phyloP scores from a whole-genome alignment of 2,329 filamentous ascomycete genomes.

The Talaromyces sp. region DNA sequence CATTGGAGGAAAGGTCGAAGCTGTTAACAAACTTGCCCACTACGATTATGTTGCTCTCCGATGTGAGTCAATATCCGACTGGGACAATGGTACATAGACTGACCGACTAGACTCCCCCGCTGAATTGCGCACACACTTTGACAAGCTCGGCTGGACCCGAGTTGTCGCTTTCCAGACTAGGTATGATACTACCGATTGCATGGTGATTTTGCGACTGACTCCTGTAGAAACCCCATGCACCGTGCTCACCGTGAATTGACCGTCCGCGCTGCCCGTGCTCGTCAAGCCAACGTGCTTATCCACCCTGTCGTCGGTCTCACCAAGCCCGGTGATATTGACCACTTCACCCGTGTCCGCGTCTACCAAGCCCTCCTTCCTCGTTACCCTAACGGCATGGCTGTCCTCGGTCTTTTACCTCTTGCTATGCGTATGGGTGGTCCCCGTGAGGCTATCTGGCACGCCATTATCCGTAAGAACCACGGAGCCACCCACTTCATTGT shows the following conservation, averaged over 20 bases:
- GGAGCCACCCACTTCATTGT: slow-evolving; percentile 99
- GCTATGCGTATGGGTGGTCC: slow-evolving; percentile 99
- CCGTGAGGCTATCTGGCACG: slow-evolving; percentile 98
- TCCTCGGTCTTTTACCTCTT: slow-evolving; percentile 86
- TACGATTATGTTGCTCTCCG: slow-evolving; percentile 98
- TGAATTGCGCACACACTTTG: slow-evolving; percentile 92
- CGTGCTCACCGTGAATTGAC: slow-evolving; percentile 96
- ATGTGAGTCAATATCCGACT: slow-evolving; percentile 57
- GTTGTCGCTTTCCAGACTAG: slow-evolving; percentile 98
- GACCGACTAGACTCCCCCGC: slow-evolving; percentile 71
- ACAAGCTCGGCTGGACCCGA: slow-evolving; percentile 97
- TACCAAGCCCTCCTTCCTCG: slow-evolving; percentile 95
- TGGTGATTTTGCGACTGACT: background rate
- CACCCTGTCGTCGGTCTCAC: slow-evolving; percentile 98
- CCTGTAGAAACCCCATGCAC: slow-evolving; percentile 87
- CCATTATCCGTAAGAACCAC: slow-evolving; percentile 99
- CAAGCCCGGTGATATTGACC: slow-evolving; percentile 98
- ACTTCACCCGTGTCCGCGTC: slow-evolving; percentile 98
- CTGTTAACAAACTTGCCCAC: slow-evolving; percentile 91
- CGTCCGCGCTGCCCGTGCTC: slow-evolving; percentile 88
- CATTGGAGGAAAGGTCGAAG: slow-evolving; percentile 92
- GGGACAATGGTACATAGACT: slow-evolving; percentile 14
- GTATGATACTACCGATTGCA: slow-evolving; percentile 22
- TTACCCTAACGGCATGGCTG: slow-evolving; percentile 99
- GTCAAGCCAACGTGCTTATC: slow-evolving; percentile 98